phyloP scores from a whole-genome alignment of 768 basidiomycete species.

The Lentinula sp. region DNA sequence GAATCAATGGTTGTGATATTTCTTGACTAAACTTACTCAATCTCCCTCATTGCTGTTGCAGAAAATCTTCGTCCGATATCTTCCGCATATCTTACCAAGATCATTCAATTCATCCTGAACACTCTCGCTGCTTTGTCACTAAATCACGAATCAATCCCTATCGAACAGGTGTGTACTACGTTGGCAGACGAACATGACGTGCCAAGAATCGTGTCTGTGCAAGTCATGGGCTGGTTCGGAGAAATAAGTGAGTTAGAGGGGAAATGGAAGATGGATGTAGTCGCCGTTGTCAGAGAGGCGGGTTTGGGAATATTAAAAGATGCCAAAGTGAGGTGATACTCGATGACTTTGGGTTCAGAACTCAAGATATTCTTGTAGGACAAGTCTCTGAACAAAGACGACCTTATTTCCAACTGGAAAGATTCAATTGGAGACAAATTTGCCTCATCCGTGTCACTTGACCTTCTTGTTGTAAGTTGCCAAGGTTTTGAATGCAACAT shows the following conservation, averaged over 20 bases:
- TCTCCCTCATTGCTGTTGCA: conserved; percentile 17
- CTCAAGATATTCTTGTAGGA: conserved; percentile 31
- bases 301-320: conserved; percentile 69
- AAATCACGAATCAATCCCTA: conserved; percentile 41
- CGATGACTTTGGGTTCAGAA: background rate
- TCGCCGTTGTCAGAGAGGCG: conserved; percentile 61
- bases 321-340: conserved; percentile 37
- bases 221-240: conserved; percentile 85
- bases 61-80: conserved; percentile 73
- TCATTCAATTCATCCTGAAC: conserved; percentile 74
- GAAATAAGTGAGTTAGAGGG: conserved; percentile 33
- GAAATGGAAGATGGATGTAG: conserved; percentile 62
- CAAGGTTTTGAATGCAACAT: background rate
- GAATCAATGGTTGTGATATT: conserved; percentile 51
- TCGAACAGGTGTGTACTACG: conserved; percentile 51
- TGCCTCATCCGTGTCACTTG: conserved; percentile 50
- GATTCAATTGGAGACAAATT: conserved; percentile 74
- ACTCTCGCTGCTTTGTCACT: conserved; percentile 61
- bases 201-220: conserved; percentile 48
- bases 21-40: background rate
- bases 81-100: conserved; percentile 53
- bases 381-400: conserved; percentile 47
- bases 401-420: conserved; percentile 67
- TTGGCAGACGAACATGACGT: conserved; percentile 75
- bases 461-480: conserved; percentile 58